These are phyloP conservation scores for Aspergillus avenaceus DNA, from an alignment of 495 filamentous ascomycete genomes.

Conservation along the genomic window DNA sequence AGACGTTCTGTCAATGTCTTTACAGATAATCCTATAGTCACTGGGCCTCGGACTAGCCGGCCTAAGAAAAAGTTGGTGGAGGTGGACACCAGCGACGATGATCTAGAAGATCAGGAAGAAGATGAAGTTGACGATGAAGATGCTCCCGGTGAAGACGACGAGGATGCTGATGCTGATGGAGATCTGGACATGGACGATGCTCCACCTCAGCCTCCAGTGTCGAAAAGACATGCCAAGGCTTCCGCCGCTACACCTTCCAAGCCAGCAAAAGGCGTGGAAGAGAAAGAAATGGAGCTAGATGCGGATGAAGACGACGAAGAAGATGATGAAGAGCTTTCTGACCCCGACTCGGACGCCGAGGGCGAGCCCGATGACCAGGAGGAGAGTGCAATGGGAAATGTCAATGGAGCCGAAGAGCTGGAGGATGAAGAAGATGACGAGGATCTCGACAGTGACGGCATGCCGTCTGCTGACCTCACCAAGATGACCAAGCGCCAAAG, in stretches of 20 bases:
- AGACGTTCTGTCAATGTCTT: conserved; percentile 45
- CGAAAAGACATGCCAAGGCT: conserved; percentile 27
- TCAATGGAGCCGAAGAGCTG: conserved; percentile 42
- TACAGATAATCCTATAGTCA: conserved; percentile 54
- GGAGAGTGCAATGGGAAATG: conserved; percentile 38
- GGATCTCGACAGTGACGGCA: conserved; percentile 60
- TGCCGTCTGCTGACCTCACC: conserved; percentile 58
- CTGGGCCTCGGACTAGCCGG: conserved; percentile 58
- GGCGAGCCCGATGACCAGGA: conserved; percentile 48
- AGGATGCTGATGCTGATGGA: conserved; percentile 49
- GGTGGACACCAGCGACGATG: conserved; percentile 55
- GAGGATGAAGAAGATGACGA: conserved; percentile 59
- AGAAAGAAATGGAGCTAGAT: conserved; percentile 56
- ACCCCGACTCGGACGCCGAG: conserved; percentile 49
- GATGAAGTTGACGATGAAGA: conserved; percentile 51
- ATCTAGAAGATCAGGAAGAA: conserved; percentile 49
- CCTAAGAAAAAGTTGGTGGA: conserved; percentile 68
- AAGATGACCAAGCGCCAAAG: conserved; percentile 87
- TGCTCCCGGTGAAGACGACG: conserved; percentile 47
- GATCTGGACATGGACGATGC: conserved; percentile 56
- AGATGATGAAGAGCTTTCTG: conserved; percentile 53
- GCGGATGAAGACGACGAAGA: conserved; percentile 45
- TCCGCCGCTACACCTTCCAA: conserved; percentile 29
- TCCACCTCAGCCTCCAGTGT: conserved; percentile 35
- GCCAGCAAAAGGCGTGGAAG: conserved; percentile 50